Base-by-base conservation (phyloP, 371 early-diverging fungal genomes). In the Mortierella sp. region DNA sequence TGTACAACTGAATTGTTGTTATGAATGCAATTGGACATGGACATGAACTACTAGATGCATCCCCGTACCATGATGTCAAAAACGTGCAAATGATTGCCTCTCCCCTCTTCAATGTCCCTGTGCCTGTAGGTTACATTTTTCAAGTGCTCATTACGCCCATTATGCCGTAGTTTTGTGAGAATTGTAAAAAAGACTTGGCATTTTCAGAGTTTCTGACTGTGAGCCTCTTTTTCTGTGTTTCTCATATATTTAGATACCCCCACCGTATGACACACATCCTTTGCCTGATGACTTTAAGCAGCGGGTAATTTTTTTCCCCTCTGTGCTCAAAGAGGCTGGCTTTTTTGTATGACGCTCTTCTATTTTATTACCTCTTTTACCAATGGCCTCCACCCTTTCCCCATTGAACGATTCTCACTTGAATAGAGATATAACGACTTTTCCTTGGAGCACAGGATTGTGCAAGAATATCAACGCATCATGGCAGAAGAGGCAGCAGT, bases 31-130 rank as follows among this genome's bases (percentile, higher is more conserved):
- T 52, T 52, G 24, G 24, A 52, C 24, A 52, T n/a, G 10, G 43
- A 3, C 52, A 9, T 52, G n/a, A 52, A n/a, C 10, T 52, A 10
- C 10, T 72, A 79, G 80, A 79, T 75, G 75, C 75, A 10, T 79
- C 80, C 2, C 71, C 80, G 1, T 79, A 79, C 62, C 75, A 79
- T 58, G 80, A 73, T 73, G 80, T 79, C 59, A 72, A 79, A 58
- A 62, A 79, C 51, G 75, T 79, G 32, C 68, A 40, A 16, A 79
- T 79, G 80, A 79, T 79, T 70, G 78, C 64, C 35, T 78, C 78
- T 18, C 78, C 78, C 14, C 68, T 78, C 10, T 78, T 78, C 49
- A 70, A 73, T 49, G 68, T 75, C 43, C 80, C 80, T 1, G 52
- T 52, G 0, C 64, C 75, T 62, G 80, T 79, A 79, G 14, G 75